Conservation (phyloP, 1,139 yeast genomes). For the Yamadazyma taylorii region DNA sequence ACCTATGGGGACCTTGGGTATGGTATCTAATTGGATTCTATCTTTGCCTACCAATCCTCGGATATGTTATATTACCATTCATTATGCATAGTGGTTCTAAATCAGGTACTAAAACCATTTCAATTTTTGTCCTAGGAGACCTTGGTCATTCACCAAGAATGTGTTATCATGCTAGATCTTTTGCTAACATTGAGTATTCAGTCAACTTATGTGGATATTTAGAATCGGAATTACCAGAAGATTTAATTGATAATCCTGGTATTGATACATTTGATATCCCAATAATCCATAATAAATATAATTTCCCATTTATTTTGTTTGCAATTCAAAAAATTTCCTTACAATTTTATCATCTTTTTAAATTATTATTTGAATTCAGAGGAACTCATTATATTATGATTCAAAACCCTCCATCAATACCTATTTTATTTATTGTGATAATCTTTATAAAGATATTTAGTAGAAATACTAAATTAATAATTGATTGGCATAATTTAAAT, state of each 20-base stretch:
- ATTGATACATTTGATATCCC: constrained; percentile 54
- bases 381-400: constrained; percentile 72
- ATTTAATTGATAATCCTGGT: constrained; percentile 49
- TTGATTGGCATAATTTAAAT: constrained; percentile 98
- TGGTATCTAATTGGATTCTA: constrained; percentile 39
- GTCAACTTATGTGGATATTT: constrained; percentile 88
- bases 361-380: constrained; percentile 52
- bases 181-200: constrained; percentile 64
- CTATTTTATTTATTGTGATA: constrained; percentile 66
- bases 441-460: constrained; percentile 54
- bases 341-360: constrained; percentile 52
- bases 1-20: constrained; percentile 35
- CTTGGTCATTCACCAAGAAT: constrained; percentile 95
- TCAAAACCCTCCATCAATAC: constrained; percentile 94
- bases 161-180: constrained; percentile 85
- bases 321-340: constrained; percentile 56
- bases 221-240: constrained; percentile 56
- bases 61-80: constrained; percentile 37
- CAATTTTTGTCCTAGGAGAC: constrained; percentile 88
- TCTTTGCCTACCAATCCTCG: constrained; percentile 34
- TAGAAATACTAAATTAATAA: constrained; percentile 61
- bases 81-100: constrained; percentile 19
- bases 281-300: constrained; percentile 40
- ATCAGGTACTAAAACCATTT: constrained; percentile 49
- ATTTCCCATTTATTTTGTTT: constrained; percentile 58